Conservation (phyloP, 2,329 filamentous ascomycete species). For the Penicillium aurantiogriseum region DNA sequence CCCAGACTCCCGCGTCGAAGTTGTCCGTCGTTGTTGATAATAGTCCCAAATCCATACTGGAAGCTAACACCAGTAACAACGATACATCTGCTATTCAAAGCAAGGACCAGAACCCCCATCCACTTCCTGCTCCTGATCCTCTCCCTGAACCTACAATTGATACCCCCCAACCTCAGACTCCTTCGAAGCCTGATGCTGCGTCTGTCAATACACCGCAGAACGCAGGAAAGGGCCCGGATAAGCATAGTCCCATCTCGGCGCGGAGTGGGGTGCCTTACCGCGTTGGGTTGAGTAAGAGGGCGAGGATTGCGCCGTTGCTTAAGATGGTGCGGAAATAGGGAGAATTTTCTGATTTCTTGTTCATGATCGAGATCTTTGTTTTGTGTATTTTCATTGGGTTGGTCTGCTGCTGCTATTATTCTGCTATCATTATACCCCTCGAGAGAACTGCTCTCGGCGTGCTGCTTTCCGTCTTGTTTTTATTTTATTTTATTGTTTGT, state of each 20-base stretch:
- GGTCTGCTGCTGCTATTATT: slow-evolving; percentile 8
- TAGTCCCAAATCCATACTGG: background rate
- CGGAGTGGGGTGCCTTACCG: slow-evolving; percentile 44
- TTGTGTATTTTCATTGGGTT: background rate
- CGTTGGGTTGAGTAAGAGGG: slow-evolving; percentile 51
- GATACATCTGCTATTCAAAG: background rate
- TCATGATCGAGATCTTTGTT: background rate
- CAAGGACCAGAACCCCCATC: slow-evolving; percentile 1
- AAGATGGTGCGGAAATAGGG: slow-evolving; percentile 44
- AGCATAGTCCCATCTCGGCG: slow-evolving; percentile 43
- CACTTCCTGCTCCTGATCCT: background rate
- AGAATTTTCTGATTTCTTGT: background rate
- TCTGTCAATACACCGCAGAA: background rate
- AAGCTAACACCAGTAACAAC: background rate
- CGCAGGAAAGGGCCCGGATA: slow-evolving; percentile 31
- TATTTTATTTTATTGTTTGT: background rate
- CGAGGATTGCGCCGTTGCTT: slow-evolving; percentile 50
- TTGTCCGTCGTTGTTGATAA: slow-evolving; percentile 1
- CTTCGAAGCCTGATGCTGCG: background rate
- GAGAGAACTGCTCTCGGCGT: slow-evolving; percentile 7
- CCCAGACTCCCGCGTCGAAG: background rate
- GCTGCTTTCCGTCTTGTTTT: background rate
- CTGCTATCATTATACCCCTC: slow-evolving; percentile 20
- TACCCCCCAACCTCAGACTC: slow-evolving; percentile 8
- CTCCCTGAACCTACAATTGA: background rate